These are phyloP conservation scores for Phytophthora sansomeana DNA, from an alignment of 352 stramenopile species.

Conservation along the genomic window DNA sequence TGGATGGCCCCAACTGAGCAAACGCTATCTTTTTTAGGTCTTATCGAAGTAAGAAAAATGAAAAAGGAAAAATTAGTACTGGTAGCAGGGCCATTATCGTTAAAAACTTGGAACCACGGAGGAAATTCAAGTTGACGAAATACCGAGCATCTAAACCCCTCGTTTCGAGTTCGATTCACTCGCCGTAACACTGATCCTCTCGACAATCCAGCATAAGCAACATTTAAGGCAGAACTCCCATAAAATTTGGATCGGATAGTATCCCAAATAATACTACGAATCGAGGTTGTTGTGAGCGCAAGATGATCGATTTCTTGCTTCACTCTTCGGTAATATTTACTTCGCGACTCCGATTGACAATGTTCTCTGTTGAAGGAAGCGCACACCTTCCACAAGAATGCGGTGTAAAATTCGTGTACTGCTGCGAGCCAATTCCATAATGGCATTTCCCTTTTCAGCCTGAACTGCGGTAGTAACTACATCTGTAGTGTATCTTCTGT, in stretches of 20 bases:
- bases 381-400: neutral
- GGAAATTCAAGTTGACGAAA: neutral
- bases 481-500: slow-evolving; percentile 2
- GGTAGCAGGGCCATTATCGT: neutral
- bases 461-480: neutral
- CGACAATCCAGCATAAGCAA: neutral
- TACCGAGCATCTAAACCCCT: neutral
- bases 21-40: neutral
- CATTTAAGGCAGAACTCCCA: neutral
- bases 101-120: slow-evolving; percentile 3
- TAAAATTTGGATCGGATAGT: slow-evolving; percentile 2
- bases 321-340: neutral
- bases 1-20: slow-evolving; percentile 9
- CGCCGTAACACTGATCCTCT: neutral
- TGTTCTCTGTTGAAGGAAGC: too few relatives aligned
- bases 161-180: neutral
- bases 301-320: neutral
- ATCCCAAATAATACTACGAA: slow-evolving; percentile 5
- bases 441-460: slow-evolving; percentile 4
- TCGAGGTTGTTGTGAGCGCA: neutral
- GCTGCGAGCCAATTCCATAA: neutral
- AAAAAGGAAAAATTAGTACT: slow-evolving; percentile 7
- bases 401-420: neutral
- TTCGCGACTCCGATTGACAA: too few relatives aligned
- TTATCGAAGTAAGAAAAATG: slow-evolving; percentile 18